These are phyloP conservation scores for Meyerozyma smithsonii DNA, from an alignment of 1,139 yeast genomes.

Conservation along the genomic window DNA sequence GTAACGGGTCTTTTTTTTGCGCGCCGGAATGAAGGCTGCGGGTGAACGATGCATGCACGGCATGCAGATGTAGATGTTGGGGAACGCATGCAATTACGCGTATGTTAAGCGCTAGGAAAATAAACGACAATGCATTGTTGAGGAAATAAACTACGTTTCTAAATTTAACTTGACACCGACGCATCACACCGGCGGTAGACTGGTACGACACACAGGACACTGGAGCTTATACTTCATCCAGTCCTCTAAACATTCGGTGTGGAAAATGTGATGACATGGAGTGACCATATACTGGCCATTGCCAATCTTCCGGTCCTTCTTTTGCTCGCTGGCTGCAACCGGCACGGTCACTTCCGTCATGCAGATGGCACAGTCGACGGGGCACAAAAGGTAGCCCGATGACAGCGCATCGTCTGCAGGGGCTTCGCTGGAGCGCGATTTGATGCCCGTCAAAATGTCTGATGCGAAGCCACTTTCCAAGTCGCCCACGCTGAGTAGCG, in stretches of 20 bases:
- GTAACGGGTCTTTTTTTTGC: not conserved
- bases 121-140: not conserved
- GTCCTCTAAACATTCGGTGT: constrained; percentile 75
- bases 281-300: constrained; percentile 73
- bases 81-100: not conserved
- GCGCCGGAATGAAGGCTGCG: no score
- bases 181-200: constrained; percentile 65
- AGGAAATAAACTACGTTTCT: not conserved
- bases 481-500: constrained; percentile 54
- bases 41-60: no score
- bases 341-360: constrained; percentile 73
- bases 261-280: constrained; percentile 89
- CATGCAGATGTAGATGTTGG: no score
- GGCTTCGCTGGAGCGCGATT: constrained; percentile 13
- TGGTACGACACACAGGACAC: constrained; percentile 88
- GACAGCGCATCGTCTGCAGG: constrained; percentile 28
- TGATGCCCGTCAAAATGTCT: constrained; percentile 28
- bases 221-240: constrained; percentile 94
- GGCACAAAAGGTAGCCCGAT: constrained; percentile 23
- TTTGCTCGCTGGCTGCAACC: constrained; percentile 29
- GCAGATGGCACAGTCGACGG: constrained; percentile 80
- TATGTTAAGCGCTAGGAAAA: no score
- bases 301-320: constrained; percentile 14
- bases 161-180: constrained; percentile 1
- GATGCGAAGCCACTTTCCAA: constrained; percentile 46